These are phyloP conservation scores for Tuber melanosporum DNA, from an alignment of 495 filamentous ascomycete species.

Conservation along the genomic window DNA sequence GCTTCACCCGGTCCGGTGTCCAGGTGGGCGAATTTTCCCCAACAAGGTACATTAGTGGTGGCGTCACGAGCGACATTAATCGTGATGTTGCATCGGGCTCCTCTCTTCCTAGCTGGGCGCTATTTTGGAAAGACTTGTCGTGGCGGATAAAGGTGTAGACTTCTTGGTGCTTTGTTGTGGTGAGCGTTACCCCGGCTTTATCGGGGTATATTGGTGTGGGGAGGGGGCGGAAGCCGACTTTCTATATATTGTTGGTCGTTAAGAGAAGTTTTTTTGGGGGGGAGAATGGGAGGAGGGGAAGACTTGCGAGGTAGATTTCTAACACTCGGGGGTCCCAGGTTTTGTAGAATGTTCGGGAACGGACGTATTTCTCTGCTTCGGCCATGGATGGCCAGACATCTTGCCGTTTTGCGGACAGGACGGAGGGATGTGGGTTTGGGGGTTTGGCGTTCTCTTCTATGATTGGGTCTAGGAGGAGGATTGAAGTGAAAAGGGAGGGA, in stretches of 20 bases:
- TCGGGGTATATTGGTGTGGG: conserved; percentile 55
- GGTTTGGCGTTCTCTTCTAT: conserved; percentile 47
- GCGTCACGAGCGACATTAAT: conserved; percentile 62
- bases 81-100: conserved; percentile 60
- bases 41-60: conserved; percentile 78
- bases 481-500: conserved; percentile 68
- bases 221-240: conserved; percentile 59
- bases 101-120: conserved; percentile 48
- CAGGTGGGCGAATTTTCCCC: conserved; percentile 61
- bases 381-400: conserved; percentile 66
- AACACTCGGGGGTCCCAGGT: conserved; percentile 69
- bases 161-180: conserved; percentile 61
- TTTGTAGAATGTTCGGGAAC: conserved; percentile 58
- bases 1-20: conserved; percentile 46
- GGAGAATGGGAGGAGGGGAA: not conserved
- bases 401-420: conserved; percentile 56
- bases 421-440: conserved; percentile 43
- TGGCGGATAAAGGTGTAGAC: conserved; percentile 51
- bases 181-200: conserved; percentile 48
- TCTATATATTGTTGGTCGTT: conserved; percentile 12
- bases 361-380: conserved; percentile 57
- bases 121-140: conserved; percentile 47
- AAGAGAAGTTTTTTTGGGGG: not conserved
- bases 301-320: conserved; percentile 51
- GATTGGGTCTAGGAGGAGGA: conserved; percentile 77